A percentile compares a stretch with the other conserved stretches of the same genome.
phyloP scores from a whole-genome alignment of 139 green algal species.

The Haematococcus lacustris region DNA sequence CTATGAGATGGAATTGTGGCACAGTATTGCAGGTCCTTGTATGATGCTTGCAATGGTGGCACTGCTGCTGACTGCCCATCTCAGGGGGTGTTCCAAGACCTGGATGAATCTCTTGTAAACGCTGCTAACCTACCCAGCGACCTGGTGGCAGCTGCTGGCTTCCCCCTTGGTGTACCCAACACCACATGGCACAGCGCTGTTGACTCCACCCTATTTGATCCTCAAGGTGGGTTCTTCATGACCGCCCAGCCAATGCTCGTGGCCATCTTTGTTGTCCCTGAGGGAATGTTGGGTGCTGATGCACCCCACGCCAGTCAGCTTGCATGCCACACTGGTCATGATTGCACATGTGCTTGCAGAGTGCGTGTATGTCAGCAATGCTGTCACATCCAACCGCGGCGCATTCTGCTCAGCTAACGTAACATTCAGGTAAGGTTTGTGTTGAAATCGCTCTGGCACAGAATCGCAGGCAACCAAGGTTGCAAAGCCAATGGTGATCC shows the following conservation, averaged over 20 bases:
- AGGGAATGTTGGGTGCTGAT: no score
- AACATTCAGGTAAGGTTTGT: no score
- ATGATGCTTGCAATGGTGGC: background rate
- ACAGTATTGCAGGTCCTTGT: no score
- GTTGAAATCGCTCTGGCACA: no score
- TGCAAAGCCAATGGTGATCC: no score
- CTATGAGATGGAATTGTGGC: no score
- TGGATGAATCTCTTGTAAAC: constrained; percentile 41
- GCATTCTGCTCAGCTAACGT: constrained; percentile 17
- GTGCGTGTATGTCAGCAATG: constrained; percentile 19
- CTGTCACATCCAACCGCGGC: constrained; percentile 8
- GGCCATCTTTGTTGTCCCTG: no score
- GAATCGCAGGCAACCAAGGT: no score
- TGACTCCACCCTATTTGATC: constrained; percentile 19
- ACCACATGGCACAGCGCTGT: constrained; percentile 25
- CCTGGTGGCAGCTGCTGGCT: constrained; percentile 2
- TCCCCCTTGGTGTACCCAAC: background rate
- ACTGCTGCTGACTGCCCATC: constrained; percentile 15
- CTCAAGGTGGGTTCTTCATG: background rate
- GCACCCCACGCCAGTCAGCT: no score
- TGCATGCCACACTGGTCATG: no score
- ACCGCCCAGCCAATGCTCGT: no score
- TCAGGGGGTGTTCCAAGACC: constrained; percentile 45
- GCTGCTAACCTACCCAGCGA: constrained; percentile 1
- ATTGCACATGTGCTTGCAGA: no score